Conservation (phyloP, 1,284 basidiomycete species). For the Ceratobasidium sp. region DNA sequence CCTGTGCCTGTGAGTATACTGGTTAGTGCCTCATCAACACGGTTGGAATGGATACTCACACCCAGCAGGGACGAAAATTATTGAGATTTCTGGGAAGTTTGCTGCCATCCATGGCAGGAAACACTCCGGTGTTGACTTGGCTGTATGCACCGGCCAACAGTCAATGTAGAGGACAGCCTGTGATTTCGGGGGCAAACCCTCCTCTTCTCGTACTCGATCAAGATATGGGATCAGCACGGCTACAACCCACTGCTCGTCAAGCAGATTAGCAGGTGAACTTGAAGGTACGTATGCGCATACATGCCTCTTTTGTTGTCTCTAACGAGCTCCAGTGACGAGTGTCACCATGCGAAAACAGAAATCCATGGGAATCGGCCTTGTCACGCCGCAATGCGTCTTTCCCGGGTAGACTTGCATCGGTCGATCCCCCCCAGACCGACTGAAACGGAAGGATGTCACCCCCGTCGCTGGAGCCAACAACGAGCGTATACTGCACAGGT, state of each 20-base stretch:
- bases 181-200: not conserved
- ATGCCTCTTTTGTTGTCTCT: slow-evolving; percentile 1
- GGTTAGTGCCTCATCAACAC: not conserved
- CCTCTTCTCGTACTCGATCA: not conserved
- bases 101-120: slow-evolving; percentile 8
- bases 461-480: slow-evolving; percentile 2
- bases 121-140: slow-evolving; percentile 1
- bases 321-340: slow-evolving; percentile 4
- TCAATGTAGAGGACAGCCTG: not conserved
- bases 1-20: not conserved
- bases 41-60: not conserved
- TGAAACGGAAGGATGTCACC: slow-evolving; percentile 15
- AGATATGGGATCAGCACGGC: not conserved
- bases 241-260: not conserved
- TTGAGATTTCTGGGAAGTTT: not conserved
- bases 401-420: not conserved
- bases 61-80: slow-evolving; percentile 8
- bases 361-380: not conserved
- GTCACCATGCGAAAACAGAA: slow-evolving; percentile 5
- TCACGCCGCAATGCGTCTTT: not conserved
- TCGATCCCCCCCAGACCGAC: slow-evolving; percentile 19
- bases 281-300: not conserved
- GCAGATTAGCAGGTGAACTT: not conserved
- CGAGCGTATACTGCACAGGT: slow-evolving; percentile 2
- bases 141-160: slow-evolving; percentile 6